Base-by-base conservation (phyloP, 1,284 basidiomycete species). In the Xerocomus nothofagi region DNA sequence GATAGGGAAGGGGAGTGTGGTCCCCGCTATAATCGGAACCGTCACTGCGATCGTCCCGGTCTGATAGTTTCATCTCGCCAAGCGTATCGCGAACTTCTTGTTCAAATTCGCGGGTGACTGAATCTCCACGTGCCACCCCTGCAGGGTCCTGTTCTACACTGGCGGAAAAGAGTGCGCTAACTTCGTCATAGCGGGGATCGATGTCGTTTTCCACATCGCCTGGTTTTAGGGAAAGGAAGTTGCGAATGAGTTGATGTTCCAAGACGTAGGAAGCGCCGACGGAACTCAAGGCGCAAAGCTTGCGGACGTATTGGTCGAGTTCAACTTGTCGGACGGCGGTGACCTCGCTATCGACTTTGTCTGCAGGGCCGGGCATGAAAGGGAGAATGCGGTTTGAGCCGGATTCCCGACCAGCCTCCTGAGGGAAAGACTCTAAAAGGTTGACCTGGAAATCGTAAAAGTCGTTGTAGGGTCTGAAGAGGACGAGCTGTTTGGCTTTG, bases 371-470 rank as follows among this genome's bases (percentile, higher is more conserved):
- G 11, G 95, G 95, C 93, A 98, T 98, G 71, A 84, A 97, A 0
- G 95, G 96, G 36, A 99, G 74, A 50, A 96, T 88, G 31, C 95
- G 81, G 23, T 80, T 77, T 48, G 79, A 72, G 20, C 75, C 74
- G 12, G 79, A 71, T 33, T 83, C 73, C 8, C 89, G 80, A 8
- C 95, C 95, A 15, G 93, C 95, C 72, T 98, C 95, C 44, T 80
- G 77, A 5, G 93, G 93, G 70, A 96, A 97, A 0, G 80, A 77
- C 45, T 93, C 82, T 52, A 98, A 80, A 31, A 99, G 80, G 9
- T 82, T 77, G 47, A 97, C 89, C 65, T 99, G 97, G 69, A 98
- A 98, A 62, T 96, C 93, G 74, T 96, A 97, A 71, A 99, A 99
- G 69, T 99, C 95, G 64, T 97, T 91, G 75, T 99, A 99, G 15